phyloP scores from a whole-genome alignment of 441 rosid genomes.

The Erodium texanum region DNA sequence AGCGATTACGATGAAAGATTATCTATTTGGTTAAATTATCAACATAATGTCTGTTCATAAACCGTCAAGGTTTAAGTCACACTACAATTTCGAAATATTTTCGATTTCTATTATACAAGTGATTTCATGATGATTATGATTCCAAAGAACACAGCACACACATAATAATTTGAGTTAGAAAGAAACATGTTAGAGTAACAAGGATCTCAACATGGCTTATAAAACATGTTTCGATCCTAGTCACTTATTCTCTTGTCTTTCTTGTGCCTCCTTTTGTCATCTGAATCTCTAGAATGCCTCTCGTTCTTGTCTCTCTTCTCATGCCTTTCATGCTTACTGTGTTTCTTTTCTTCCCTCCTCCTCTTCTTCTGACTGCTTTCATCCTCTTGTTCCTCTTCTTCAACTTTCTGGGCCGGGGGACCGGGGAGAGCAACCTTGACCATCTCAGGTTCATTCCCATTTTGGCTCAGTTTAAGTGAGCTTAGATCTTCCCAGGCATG shows the following conservation, averaged over 20 bases:
- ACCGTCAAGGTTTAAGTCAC: too few species aligned
- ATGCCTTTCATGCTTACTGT: constrained; percentile 38
- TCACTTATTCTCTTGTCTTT: constrained; percentile 40
- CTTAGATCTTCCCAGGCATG: neutral
- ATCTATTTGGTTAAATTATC: too few species aligned
- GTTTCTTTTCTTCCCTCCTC: constrained; percentile 46
- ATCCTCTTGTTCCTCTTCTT: constrained; percentile 20
- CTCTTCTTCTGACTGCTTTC: constrained; percentile 45
- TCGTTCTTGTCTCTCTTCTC: constrained; percentile 35
- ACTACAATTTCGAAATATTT: too few species aligned
- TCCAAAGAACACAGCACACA: too few species aligned
- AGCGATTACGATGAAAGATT: too few species aligned
- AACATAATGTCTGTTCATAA: too few species aligned
- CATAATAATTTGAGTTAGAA: too few species aligned
- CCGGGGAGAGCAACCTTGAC: neutral
- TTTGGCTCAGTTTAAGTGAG: neutral
- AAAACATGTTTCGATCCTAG: neutral
- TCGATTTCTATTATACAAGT: too few species aligned
- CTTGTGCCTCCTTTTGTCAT: constrained; percentile 44
- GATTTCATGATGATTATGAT: too few species aligned
- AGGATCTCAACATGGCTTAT: too few species aligned
- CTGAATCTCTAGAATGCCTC: constrained; percentile 36
- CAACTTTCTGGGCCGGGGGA: neutral
- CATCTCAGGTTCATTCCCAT: neutral
- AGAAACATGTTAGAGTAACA: too few species aligned